phyloP scores from a whole-genome alignment of 345 rosid species.

The Citrus sp. region DNA sequence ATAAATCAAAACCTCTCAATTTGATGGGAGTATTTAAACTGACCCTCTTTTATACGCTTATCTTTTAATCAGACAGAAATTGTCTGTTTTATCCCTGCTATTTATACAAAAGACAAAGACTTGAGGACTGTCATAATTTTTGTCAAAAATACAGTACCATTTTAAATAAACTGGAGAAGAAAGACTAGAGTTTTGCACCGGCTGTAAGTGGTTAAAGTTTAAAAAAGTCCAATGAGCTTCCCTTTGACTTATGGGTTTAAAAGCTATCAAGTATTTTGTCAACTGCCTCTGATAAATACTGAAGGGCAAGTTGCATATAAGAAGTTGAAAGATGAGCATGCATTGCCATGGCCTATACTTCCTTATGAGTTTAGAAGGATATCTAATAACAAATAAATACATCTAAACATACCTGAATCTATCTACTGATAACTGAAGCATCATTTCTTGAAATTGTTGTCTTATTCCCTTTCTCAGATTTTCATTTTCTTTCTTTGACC shows the following conservation, averaged over 20 bases:
- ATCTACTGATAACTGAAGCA: slow-evolving; percentile 54
- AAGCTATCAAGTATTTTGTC: background rate
- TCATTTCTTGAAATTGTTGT: slow-evolving; percentile 74
- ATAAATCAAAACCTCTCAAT: background rate
- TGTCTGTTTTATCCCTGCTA: background rate
- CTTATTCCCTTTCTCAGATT: slow-evolving; percentile 68
- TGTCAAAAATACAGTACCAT: background rate
- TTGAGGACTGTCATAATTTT: background rate
- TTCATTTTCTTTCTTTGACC: slow-evolving; percentile 68
- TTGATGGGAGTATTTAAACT: background rate
- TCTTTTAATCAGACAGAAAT: background rate
- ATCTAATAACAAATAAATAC: background rate
- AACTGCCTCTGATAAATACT: background rate
- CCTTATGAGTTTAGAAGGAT: background rate
- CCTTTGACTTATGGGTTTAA: background rate
- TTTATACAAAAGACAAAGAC: background rate
- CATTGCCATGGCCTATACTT: background rate
- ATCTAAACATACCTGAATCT: slow-evolving; percentile 44
- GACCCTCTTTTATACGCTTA: background rate
- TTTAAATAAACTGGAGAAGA: background rate
- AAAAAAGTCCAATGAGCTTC: background rate
- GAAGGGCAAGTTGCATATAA: background rate
- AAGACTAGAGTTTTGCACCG: background rate
- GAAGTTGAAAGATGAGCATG: background rate
- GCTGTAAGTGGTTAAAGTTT: background rate